These are phyloP conservation scores for Tolypocladium ovalisporum DNA, from an alignment of 2,329 filamentous ascomycete genomes.

Conservation along the genomic window DNA sequence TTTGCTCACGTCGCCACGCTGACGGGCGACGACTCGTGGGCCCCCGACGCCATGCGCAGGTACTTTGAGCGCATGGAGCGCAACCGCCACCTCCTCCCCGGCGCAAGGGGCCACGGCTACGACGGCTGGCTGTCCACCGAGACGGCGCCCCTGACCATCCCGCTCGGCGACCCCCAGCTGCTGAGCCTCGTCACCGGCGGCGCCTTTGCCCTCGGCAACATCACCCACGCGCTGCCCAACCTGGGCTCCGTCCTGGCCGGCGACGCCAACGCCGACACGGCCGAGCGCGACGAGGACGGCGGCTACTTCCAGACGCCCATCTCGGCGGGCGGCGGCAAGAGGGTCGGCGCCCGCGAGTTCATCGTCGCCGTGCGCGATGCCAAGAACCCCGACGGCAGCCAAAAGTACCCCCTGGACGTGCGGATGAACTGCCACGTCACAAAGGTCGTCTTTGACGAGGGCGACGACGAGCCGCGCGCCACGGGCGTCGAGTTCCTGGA, in stretches of 20 bases:
- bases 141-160: conserved; percentile 37
- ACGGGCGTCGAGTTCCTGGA: conserved; percentile 31
- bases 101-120: conserved; percentile 40
- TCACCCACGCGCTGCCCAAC: conserved; percentile 13
- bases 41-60: conserved; percentile 45
- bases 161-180: conserved; percentile 40
- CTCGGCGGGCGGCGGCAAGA: conserved; percentile 27
- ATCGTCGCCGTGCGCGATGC: conserved; percentile 21
- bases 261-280: conserved; percentile 38
- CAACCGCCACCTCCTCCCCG: conserved; percentile 30
- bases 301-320: conserved; percentile 35
- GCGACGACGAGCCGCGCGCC: conserved; percentile 19
- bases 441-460: conserved; percentile 21
- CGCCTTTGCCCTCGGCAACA: conserved; percentile 17
- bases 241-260: conserved; percentile 27
- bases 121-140: conserved; percentile 45
- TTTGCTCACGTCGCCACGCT: conserved; percentile 45
- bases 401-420: conserved; percentile 9
- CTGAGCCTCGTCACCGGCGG: conserved; percentile 19
- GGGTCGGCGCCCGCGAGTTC: conserved; percentile 38
- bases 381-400: conserved; percentile 6
- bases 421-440: conserved; percentile 19
- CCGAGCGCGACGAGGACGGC: conserved; percentile 30
- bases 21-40: conserved; percentile 51
- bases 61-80: conserved; percentile 48